Percentiles rank a stretch among this genome's conserved stretches.
phyloP scores from a whole-genome alignment of 106 monocot genomes.

The Phalaenopsis equestris region DNA sequence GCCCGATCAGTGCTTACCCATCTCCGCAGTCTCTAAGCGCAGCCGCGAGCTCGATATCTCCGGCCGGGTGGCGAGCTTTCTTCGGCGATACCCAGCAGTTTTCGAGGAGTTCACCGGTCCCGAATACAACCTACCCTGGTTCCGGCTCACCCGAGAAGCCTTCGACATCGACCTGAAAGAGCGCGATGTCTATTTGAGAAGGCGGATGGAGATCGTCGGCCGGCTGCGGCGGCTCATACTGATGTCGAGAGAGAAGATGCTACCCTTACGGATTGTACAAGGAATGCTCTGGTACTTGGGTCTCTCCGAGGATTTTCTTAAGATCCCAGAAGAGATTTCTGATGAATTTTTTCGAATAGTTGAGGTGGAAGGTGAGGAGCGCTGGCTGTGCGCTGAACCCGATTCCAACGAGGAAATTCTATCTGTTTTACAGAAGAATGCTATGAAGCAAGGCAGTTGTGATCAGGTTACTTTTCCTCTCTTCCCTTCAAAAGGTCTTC shows the following conservation, averaged over 20 bases:
- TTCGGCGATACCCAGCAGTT: conserved; percentile 47
- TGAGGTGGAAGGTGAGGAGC: conserved; percentile 36
- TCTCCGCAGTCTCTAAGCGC: conserved; percentile 59
- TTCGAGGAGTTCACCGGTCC: conserved; percentile 70
- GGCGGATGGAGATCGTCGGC: conserved; percentile 25
- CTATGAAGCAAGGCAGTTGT: background rate
- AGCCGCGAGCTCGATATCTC: conserved; percentile 31
- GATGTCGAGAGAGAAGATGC: conserved; percentile 42
- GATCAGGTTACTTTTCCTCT: conserved; percentile 34
- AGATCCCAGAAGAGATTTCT: conserved; percentile 19
- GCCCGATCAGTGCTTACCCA: conserved; percentile 18
- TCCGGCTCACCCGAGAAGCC: conserved; percentile 55
- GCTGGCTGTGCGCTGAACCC: conserved; percentile 13
- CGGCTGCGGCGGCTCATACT: conserved; percentile 38
- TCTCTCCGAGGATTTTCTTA: conserved; percentile 50
- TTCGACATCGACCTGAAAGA: conserved; percentile 24
- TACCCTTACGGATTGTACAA: conserved; percentile 53
- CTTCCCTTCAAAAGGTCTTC: conserved; percentile 66
- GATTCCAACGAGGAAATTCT: conserved; percentile 4
- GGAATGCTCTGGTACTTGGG: conserved; percentile 84
- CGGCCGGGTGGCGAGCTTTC: conserved; percentile 28
- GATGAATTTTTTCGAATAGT: conserved; percentile 30
- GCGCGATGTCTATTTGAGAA: conserved; percentile 13
- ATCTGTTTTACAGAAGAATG: conserved; percentile 42
- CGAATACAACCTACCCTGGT: conserved; percentile 63